Percentiles rank a stretch among this genome's conserved stretches.
Conservation (phyloP, 164 flowering plant species). For the Annona squamosa region DNA sequence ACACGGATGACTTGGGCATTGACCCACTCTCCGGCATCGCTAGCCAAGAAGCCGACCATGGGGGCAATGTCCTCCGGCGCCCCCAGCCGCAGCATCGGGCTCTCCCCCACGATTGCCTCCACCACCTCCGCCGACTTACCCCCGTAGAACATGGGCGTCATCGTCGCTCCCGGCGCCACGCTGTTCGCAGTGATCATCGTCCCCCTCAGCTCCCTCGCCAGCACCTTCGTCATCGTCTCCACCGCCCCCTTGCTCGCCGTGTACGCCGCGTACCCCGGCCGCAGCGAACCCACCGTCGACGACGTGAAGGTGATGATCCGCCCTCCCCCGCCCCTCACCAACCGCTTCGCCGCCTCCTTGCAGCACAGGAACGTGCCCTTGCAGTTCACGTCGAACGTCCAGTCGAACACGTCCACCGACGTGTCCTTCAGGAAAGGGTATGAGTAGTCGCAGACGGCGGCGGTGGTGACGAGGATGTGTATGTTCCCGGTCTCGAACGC, state of each 20-base stretch:
- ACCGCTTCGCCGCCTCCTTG: conserved; percentile 46
- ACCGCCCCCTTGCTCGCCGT: conserved; percentile 59
- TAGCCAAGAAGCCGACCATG: conserved; percentile 50
- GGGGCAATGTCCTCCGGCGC: conserved; percentile 36
- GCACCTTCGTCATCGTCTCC: conserved; percentile 50
- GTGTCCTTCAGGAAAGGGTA: conserved; percentile 39
- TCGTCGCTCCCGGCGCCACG: conserved; percentile 53
- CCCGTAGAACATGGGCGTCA: conserved; percentile 46
- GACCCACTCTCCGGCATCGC: conserved; percentile 49
- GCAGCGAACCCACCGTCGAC: conserved; percentile 31
- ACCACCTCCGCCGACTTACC: conserved; percentile 45
- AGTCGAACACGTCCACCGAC: conserved; percentile 40
- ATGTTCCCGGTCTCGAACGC: conserved; percentile 26
- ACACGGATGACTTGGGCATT: conserved; percentile 53
- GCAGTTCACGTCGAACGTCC: conserved; percentile 36
- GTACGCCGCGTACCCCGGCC: conserved; percentile 40
- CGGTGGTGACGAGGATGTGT: conserved; percentile 54
- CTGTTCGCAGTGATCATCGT: conserved; percentile 52
- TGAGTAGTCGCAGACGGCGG: conserved; percentile 41
- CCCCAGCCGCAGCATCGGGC: conserved; percentile 42
- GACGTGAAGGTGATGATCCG: conserved; percentile 38
- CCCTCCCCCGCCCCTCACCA: conserved; percentile 51
- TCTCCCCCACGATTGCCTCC: conserved; percentile 16
- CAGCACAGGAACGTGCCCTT: conserved; percentile 48
- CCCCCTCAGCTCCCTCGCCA: conserved; percentile 62